Evolutionary conservation across 768 basidiomycete genomes (phyloP).

Genomic region (Pleurotus sapidus): DNA sequence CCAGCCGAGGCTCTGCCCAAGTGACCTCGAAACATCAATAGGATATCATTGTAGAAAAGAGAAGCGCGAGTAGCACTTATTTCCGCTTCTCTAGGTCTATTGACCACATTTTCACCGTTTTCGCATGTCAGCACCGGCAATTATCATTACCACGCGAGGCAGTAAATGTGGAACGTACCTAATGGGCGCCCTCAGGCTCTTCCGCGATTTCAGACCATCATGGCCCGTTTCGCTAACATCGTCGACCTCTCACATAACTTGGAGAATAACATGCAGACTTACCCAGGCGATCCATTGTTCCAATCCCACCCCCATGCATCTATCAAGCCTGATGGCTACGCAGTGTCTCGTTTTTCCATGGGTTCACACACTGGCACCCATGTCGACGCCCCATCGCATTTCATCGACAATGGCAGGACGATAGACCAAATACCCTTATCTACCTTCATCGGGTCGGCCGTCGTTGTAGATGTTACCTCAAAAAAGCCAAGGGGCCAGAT

Average conservation of each 20-base stretch:
- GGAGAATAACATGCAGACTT: slow-evolving; percentile 40
- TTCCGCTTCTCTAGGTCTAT: no score
- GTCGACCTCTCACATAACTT: slow-evolving; percentile 58
- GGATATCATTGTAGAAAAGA: no score
- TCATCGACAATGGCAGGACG: slow-evolving; percentile 52
- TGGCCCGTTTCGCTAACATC: slow-evolving; percentile 13
- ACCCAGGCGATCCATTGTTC: slow-evolving; percentile 56
- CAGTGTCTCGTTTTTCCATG: slow-evolving; percentile 49
- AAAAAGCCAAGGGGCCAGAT: slow-evolving; percentile 45
- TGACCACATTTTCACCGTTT: no score
- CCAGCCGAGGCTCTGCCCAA: no score
- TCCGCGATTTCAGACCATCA: no score
- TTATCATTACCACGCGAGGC: no score
- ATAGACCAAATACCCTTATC: slow-evolving; percentile 57
- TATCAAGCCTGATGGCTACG: slow-evolving; percentile 44
- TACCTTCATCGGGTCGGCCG: slow-evolving; percentile 50
- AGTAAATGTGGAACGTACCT: no score
- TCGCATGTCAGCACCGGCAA: no score
- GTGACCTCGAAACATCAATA: no score
- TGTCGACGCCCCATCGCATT: slow-evolving; percentile 77
- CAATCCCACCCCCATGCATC: slow-evolving; percentile 32
- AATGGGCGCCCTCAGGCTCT: no score
- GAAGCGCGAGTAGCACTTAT: no score
- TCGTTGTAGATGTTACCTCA: slow-evolving; percentile 52
- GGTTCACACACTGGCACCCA: slow-evolving; percentile 79